These are phyloP conservation scores for Trichoderma arundinaceum DNA, from an alignment of 2,329 filamentous ascomycete genomes.

Conservation along the genomic window DNA sequence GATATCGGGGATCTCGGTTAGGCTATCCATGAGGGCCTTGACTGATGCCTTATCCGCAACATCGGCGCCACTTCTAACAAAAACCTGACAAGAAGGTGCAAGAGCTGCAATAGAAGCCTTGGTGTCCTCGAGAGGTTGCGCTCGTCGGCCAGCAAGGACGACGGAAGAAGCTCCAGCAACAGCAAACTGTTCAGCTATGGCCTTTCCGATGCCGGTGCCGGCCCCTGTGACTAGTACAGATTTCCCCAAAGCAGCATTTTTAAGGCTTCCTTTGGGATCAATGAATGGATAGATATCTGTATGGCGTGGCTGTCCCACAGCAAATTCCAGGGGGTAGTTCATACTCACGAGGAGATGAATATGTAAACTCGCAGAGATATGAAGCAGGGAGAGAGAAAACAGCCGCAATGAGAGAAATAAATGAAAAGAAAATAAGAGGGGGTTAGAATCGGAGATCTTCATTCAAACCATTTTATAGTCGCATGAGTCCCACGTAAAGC, in stretches of 20 bases:
- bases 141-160: neutral
- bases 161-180: constrained; percentile 4
- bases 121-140: neutral
- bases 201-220: constrained; percentile 8
- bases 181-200: constrained; percentile 9
- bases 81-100: neutral
- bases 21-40: constrained; percentile 5
- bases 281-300: constrained; percentile 10
- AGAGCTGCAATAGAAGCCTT: neutral
- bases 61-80: neutral
- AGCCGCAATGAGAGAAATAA: neutral
- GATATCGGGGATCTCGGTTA: neutral
- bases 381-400: neutral
- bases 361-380: no score
- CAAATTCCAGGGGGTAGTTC: neutral
- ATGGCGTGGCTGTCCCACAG: neutral
- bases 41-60: neutral
- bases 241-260: neutral
- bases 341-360: neutral
- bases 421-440: neutral
- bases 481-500: neutral
- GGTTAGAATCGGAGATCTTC: neutral
- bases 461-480: neutral
- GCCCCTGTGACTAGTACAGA: neutral
- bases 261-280: neutral